A percentile compares a stretch with the other conserved stretches of the same genome.
Conservation (phyloP, 441 rosid species). For the Euphorbia celastroides region DNA sequence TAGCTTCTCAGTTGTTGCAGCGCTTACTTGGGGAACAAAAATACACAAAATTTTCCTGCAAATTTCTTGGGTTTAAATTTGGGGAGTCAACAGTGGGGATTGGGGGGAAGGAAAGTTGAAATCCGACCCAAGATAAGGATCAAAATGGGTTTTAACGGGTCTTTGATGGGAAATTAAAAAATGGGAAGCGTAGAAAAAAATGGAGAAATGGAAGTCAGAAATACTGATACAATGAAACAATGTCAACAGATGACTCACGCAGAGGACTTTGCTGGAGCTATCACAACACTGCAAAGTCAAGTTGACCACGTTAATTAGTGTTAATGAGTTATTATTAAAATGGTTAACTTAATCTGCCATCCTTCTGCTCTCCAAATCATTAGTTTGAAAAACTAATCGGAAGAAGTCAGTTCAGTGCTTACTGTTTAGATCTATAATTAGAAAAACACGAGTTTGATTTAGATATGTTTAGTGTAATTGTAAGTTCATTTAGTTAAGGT, state of each 20-base stretch:
- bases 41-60: not conserved
- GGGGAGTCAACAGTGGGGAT: constrained; percentile 19
- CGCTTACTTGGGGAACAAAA: not conserved
- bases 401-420: no score
- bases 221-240: constrained; percentile 3
- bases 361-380: no score
- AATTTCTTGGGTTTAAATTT: constrained; percentile 7
- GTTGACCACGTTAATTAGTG: not conserved
- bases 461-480: no score
- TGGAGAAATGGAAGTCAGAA: constrained; percentile 10
- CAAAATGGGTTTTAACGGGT: not conserved
- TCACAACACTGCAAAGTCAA: not conserved
- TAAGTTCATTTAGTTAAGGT: no score
- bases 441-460: no score
- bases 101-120: not conserved
- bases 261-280: not conserved
- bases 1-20: constrained; percentile 28
- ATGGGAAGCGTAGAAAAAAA: not conserved
- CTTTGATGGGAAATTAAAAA: not conserved
- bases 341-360: no score
- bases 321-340: no score
- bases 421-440: no score
- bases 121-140: no score
- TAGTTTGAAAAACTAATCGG: no score
- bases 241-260: constrained; percentile 13